These are phyloP conservation scores for Boletus albobrunnescens DNA, from an alignment of 1,284 basidiomycete species.

Conservation along the genomic window DNA sequence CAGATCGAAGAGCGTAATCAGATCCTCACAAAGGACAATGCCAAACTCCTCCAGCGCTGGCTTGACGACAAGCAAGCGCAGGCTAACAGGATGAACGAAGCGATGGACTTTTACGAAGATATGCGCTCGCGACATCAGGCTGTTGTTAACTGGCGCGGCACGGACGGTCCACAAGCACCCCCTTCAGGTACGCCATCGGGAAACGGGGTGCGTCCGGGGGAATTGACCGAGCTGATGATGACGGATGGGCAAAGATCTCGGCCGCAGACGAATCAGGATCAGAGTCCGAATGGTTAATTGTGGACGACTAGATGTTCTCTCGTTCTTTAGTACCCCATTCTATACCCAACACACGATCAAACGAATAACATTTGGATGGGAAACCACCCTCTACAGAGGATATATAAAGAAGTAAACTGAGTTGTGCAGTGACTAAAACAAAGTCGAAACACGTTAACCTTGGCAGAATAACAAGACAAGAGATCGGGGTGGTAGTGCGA, in stretches of 20 bases:
- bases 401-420: slow-evolving; percentile 24
- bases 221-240: slow-evolving; percentile 47
- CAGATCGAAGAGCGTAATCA: slow-evolving; percentile 87
- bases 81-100: slow-evolving; percentile 93
- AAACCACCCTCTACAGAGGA: slow-evolving; percentile 30
- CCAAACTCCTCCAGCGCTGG: slow-evolving; percentile 91
- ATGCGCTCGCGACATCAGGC: slow-evolving; percentile 68
- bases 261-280: slow-evolving; percentile 61
- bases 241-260: slow-evolving; percentile 73
- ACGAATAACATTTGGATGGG: slow-evolving; percentile 31
- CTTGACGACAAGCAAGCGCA: slow-evolving; percentile 91
- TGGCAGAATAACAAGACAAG: slow-evolving; percentile 19
- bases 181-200: slow-evolving; percentile 48
- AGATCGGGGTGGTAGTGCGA: slow-evolving; percentile 19
- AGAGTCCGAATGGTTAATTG: slow-evolving; percentile 85
- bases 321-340: slow-evolving; percentile 14
- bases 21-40: slow-evolving; percentile 87
- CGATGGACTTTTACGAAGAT: slow-evolving; percentile 78
- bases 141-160: slow-evolving; percentile 51
- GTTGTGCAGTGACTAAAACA: slow-evolving; percentile 21
- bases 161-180: slow-evolving; percentile 31
- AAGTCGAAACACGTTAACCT: slow-evolving; percentile 22
- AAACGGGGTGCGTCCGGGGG: slow-evolving; percentile 62
- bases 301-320: slow-evolving; percentile 38
- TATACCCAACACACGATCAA: slow-evolving; percentile 22